These are phyloP conservation scores for Dactylellina haptotyla DNA, from an alignment of 2,329 filamentous ascomycete genomes.

Conservation along the genomic window DNA sequence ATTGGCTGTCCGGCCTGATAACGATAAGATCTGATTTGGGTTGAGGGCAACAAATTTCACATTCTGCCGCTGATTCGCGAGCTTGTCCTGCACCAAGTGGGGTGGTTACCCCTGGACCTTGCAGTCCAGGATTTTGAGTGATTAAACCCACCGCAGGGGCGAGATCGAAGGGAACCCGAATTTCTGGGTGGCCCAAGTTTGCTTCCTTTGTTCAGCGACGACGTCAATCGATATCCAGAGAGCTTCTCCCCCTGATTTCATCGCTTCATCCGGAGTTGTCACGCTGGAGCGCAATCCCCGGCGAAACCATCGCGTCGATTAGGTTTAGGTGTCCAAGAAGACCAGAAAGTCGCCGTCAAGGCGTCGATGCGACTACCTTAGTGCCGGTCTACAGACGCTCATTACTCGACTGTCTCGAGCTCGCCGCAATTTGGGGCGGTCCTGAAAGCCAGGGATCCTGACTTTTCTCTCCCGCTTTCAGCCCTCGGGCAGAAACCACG, in stretches of 20 bases:
- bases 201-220: constrained; percentile 23
- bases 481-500: constrained; percentile 39
- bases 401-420: neutral
- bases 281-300: neutral
- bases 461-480: constrained; percentile 49
- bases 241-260: constrained; percentile 11
- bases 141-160: constrained; percentile 49
- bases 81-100: constrained; percentile 17
- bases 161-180: constrained; percentile 45
- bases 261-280: constrained; percentile 11
- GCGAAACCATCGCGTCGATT: constrained; percentile 19
- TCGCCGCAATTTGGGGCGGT: constrained; percentile 22
- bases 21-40: constrained; percentile 40
- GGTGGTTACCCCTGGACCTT: constrained; percentile 50
- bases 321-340: neutral
- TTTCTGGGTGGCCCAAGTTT: constrained; percentile 49
- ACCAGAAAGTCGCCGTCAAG: constrained; percentile 28
- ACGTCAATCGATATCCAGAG: constrained; percentile 13
- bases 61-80: constrained; percentile 46
- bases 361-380: constrained; percentile 6
- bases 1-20: constrained; percentile 33
- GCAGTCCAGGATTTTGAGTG: constrained; percentile 51
- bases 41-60: constrained; percentile 33
- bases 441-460: constrained; percentile 28
- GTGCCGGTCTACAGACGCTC: neutral